phyloP scores from a whole-genome alignment of 108 stramenopile species.

The Parmales sp. region DNA sequence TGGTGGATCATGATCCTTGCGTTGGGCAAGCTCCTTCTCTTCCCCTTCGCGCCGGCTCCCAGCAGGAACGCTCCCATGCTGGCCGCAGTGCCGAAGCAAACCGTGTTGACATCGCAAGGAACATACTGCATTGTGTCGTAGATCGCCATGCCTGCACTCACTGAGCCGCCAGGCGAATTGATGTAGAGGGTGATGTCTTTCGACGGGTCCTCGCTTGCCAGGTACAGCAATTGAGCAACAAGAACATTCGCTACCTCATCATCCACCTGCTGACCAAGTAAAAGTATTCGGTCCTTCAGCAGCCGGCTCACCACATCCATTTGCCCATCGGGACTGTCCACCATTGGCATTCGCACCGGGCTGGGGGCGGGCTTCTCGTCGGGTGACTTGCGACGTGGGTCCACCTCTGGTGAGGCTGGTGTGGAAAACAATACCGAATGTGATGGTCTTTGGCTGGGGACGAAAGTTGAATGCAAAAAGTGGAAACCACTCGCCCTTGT shows the following conservation, averaged over 20 bases:
- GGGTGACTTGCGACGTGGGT: constrained; percentile 71
- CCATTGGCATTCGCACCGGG: constrained; percentile 52
- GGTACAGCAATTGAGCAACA: constrained; percentile 81
- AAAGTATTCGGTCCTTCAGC: constrained; percentile 82
- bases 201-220: constrained; percentile 85
- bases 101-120: constrained; percentile 87
- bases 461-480: too few relatives aligned
- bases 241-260: constrained; percentile 90
- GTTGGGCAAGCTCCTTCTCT: constrained; percentile 20
- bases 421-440: too few relatives aligned
- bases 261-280: constrained; percentile 77
- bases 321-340: constrained; percentile 65
- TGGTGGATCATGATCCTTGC: constrained; percentile 97
- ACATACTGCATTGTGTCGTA: constrained; percentile 96
- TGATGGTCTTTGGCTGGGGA: too few relatives aligned
- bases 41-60: constrained; percentile 64
- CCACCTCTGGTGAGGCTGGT: too few relatives aligned
- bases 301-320: constrained; percentile 88
- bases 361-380: constrained; percentile 42
- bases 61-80: constrained; percentile 91
- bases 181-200: constrained; percentile 93
- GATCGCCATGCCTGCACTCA: constrained; percentile 85
- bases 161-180: constrained; percentile 82
- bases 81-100: constrained; percentile 96
- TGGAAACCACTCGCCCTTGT: too few relatives aligned